Evolutionary conservation across 495 filamentous ascomycete species (phyloP).

Genomic region (Penicillium lagena): DNA sequence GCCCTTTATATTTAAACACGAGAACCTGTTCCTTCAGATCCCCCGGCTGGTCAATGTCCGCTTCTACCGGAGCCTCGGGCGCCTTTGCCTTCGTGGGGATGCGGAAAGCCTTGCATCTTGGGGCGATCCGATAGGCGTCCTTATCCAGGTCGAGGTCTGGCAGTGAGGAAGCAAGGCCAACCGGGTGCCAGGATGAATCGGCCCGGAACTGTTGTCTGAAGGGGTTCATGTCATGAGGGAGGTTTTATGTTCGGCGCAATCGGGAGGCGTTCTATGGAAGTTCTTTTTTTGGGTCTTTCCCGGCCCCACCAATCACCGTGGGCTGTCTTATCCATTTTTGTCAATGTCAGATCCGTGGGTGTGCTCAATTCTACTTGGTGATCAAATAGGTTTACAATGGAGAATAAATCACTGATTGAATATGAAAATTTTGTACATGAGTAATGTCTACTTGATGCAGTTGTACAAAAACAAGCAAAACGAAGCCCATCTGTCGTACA

Average conservation of each 20-base stretch:
- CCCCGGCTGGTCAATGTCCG: conserved; percentile 34
- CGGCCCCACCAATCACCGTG: too few species aligned
- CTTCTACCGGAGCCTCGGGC: conserved; percentile 10
- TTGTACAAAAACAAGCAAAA: too few species aligned
- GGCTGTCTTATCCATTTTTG: too few species aligned
- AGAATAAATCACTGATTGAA: too few species aligned
- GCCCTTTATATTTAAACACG: conserved; percentile 51
- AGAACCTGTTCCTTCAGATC: conserved; percentile 52
- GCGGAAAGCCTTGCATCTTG: conserved; percentile 50
- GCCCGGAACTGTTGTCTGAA: conserved; percentile 9
- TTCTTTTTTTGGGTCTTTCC: background rate
- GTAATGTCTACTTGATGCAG: too few species aligned
- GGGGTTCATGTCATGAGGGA: conserved; percentile 5
- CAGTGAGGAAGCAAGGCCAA: conserved; percentile 44
- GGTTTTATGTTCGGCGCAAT: background rate
- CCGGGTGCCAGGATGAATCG: conserved; percentile 21
- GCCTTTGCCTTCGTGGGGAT: conserved; percentile 33
- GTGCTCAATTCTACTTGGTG: too few species aligned
- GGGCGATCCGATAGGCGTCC: conserved; percentile 21
- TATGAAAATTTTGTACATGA: too few species aligned
- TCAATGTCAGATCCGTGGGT: too few species aligned
- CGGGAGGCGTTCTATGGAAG: background rate
- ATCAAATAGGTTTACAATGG: too few species aligned
- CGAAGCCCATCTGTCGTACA: too few species aligned
- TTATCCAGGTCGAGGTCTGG: conserved; percentile 39